Evolutionary conservation across 148 eudicot species (phyloP).

Genomic region (Talinum fruticosum): DNA sequence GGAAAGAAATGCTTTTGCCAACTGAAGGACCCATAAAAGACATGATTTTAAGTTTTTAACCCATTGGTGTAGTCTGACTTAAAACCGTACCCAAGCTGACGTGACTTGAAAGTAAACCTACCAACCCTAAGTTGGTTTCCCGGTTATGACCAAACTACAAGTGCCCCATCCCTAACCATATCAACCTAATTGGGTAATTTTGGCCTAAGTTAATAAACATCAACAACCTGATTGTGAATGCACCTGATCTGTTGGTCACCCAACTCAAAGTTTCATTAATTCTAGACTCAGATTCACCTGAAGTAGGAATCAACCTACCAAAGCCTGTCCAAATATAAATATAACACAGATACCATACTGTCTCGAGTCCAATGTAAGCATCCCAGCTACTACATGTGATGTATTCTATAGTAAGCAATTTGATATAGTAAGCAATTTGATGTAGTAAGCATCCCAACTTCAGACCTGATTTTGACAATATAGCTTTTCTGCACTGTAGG

Average conservation of each 20-base stretch:
- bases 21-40: not conserved
- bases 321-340: not conserved
- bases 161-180: not conserved
- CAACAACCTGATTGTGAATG: not conserved
- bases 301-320: not conserved
- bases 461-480: too few species aligned
- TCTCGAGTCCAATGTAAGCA: not conserved
- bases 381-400: not conserved
- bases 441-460: too few species aligned
- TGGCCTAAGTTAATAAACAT: not conserved
- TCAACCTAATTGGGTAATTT: too few species aligned
- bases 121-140: not conserved
- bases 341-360: not conserved
- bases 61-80: not conserved
- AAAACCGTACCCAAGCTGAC: not conserved
- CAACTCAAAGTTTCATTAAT: too few species aligned
- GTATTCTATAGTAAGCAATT: not conserved
- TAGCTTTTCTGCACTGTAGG: conserved; percentile 17
- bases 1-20: not conserved
- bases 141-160: not conserved
- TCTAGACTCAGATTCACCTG: not conserved
- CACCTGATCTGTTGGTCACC: not conserved
- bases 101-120: not conserved
- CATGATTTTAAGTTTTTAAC: not conserved
- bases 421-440: not conserved